Percentiles rank a stretch among this genome's conserved stretches.
phyloP scores from a whole-genome alignment of 2,329 filamentous ascomycete genomes.

The Paraconiothyrium brasiliense region DNA sequence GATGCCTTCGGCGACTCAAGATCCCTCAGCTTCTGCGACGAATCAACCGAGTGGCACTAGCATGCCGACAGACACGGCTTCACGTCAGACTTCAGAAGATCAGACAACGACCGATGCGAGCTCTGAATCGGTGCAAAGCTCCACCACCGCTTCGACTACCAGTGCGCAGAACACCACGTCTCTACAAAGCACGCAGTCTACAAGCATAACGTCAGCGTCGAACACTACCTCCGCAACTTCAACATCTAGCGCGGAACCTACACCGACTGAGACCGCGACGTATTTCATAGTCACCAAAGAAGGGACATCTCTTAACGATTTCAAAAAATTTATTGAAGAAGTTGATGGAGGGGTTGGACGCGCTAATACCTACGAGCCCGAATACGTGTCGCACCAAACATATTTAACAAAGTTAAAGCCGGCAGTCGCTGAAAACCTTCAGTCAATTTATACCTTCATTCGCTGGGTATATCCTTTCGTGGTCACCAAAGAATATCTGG shows the following conservation, averaged over 20 bases:
- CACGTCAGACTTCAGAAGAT: too few species aligned
- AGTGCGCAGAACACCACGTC: not conserved
- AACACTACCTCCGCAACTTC: not conserved
- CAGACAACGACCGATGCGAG: too few species aligned
- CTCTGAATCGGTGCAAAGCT: too few species aligned
- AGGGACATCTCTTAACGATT: constrained; percentile 1
- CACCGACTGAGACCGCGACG: not conserved
- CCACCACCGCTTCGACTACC: not conserved
- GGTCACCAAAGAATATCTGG: not conserved
- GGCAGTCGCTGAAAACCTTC: not conserved
- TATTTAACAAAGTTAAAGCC: not conserved
- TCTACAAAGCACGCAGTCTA: not conserved
- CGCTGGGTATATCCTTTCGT: not conserved
- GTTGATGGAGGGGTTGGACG: not conserved
- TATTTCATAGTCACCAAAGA: constrained; percentile 6
- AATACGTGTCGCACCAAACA: not conserved
- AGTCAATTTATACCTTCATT: constrained; percentile 2
- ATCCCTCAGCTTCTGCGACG: constrained; percentile 3
- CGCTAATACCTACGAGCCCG: not conserved
- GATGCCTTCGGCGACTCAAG: constrained; percentile 11
- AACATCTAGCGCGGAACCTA: not conserved
- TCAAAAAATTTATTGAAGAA: constrained; percentile 7
- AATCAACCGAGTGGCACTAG: not conserved
- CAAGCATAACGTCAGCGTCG: not conserved
- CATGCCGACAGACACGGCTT: constrained; percentile 7